phyloP scores from a whole-genome alignment of 2,329 filamentous ascomycete genomes.

The Eutypa lata region DNA sequence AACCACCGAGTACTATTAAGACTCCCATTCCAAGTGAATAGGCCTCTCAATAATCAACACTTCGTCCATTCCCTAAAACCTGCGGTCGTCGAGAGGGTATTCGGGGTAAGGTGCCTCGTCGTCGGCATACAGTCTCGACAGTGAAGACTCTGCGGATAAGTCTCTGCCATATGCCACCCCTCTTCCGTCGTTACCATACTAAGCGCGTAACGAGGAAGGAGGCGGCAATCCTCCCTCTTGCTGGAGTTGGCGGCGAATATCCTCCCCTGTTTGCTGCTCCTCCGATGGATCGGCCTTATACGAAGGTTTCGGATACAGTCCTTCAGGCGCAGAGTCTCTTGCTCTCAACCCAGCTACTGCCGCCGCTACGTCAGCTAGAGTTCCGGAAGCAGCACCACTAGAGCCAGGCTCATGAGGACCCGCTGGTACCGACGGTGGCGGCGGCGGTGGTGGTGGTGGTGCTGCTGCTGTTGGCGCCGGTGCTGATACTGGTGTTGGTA shows the following conservation, averaged over 20 bases:
- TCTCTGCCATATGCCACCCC: not conserved
- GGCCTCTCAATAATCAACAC: not conserved
- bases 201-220: constrained; percentile 26
- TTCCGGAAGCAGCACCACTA: constrained; percentile 24
- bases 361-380: constrained; percentile 31
- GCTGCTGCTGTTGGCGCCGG: not conserved
- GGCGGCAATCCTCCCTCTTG: constrained; percentile 32
- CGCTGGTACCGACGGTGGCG: not conserved
- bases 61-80: not conserved
- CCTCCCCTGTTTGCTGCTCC: constrained; percentile 47
- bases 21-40: not conserved
- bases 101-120: not conserved
- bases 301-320: constrained; percentile 20
- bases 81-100: too few species aligned
- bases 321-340: constrained; percentile 23
- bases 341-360: constrained; percentile 28
- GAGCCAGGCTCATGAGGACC: constrained; percentile 11
- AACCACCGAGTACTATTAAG: not conserved
- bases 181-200: constrained; percentile 5
- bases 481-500: not conserved
- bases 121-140: not conserved
- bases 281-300: constrained; percentile 37
- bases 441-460: not conserved
- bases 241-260: constrained; percentile 53
- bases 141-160: not conserved